Percentiles rank a stretch among this genome's conserved stretches.
These are phyloP conservation scores for Actinomortierella ambigua DNA, from an alignment of 371 early-diverging fungal species.

Conservation along the genomic window DNA sequence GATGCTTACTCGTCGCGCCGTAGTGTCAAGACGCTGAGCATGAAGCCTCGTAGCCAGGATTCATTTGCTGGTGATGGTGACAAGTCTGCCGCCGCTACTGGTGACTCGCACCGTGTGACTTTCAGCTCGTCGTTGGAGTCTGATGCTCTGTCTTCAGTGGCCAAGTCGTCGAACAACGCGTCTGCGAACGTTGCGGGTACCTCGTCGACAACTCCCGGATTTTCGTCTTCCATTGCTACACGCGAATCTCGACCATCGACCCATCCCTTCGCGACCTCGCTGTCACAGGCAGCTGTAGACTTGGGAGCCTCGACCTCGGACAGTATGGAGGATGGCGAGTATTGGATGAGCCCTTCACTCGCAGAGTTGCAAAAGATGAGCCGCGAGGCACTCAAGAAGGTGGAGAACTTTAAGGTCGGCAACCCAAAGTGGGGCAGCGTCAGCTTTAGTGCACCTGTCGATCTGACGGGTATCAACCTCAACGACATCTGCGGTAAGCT, in stretches of 20 bases:
- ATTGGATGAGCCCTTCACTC: constrained; percentile 70
- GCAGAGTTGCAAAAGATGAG: constrained; percentile 60
- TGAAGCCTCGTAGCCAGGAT: constrained; percentile 29
- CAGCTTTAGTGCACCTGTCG: constrained; percentile 78
- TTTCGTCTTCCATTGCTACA: constrained; percentile 6
- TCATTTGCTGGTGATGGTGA: neutral
- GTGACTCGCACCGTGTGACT: constrained; percentile 29
- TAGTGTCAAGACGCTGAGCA: constrained; percentile 74
- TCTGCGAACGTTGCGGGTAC: constrained; percentile 5
- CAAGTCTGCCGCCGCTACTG: constrained; percentile 18
- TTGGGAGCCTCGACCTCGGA: neutral
- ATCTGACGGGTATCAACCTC: constrained; percentile 70
- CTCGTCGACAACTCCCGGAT: neutral
- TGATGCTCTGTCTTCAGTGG: constrained; percentile 25
- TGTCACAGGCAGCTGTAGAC: neutral
- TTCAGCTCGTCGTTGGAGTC: constrained; percentile 44
- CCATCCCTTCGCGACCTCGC: neutral
- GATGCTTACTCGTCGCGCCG: constrained; percentile 76
- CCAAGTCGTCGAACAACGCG: constrained; percentile 6
- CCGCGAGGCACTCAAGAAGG: constrained; percentile 70
- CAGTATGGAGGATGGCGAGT: constrained; percentile 47
- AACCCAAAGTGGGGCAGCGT: constrained; percentile 77
- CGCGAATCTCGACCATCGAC: neutral
- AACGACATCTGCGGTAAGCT: constrained; percentile 82
- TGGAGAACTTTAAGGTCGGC: constrained; percentile 78